Evolutionary conservation across 179 eudicot species (phyloP), one percentile per base, ranked within the genome.

Genomic region (Beta corolliflora): DNA sequence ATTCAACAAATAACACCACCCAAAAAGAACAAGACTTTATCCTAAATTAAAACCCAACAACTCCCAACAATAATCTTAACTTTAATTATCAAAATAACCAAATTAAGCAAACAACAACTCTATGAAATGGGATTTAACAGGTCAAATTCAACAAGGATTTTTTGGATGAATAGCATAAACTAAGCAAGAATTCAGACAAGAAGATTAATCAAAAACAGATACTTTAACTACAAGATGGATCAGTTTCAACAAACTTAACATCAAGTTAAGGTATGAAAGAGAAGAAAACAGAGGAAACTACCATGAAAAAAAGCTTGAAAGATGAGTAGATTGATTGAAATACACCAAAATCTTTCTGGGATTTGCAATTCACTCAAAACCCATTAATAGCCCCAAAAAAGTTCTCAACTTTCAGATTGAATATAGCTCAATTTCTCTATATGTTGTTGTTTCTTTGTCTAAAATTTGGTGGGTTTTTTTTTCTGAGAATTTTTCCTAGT

Each of bases 341-440:
- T 19, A 31, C 18, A 45, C 36, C 9, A 89, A 90, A 84, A 23
- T 81, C 54, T 86, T 79, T n/a, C 66, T 77, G 91, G 87, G 89
- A 77, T 84, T 79, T 85, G 48, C 82, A 86, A 87, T 83, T 91
- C 83, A 87, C 60, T 36, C 72, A 78, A 84, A 88, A 83, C 91
- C 92, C 93, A 90, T n/a, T 8, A 83, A 79, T 82, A 83, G 25
- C 71, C 83, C 84, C 23, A 14, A 71, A 73, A 78, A 88, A 77
- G 23, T 46, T 73, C 48, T 25, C 46, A 75, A 81, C 21, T 59
- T 66, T 48, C 8, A 23, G 63, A 0, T 16, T 45, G 50, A 21
- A 29, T n/a, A 63, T 31, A 36, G 76, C 75, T 55, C 53, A 77
- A 75, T 76, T 64, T 63, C 54, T 63, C 58, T 55, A n/a, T 55